These are phyloP conservation scores for Xanthoceras sorbifolium DNA, from an alignment of 345 rosid species.

Conservation along the genomic window DNA sequence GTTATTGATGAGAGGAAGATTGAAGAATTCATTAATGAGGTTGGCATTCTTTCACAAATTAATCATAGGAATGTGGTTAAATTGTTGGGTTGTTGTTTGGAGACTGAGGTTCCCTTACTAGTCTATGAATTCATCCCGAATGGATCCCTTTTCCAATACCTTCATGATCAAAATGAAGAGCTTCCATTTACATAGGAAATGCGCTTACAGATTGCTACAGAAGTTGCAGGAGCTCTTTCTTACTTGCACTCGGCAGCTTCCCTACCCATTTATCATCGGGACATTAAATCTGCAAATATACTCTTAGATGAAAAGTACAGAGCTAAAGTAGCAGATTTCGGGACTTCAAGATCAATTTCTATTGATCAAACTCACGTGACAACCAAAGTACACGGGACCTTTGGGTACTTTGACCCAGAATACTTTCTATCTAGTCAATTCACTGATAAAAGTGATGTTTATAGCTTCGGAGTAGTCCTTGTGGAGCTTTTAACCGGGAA, in stretches of 20 bases:
- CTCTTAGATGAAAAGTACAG: constrained; percentile 11
- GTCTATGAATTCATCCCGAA: constrained; percentile 14
- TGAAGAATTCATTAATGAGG: no score
- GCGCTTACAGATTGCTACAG: not conserved
- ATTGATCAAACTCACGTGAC: constrained; percentile 9
- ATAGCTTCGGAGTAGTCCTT: constrained; percentile 8
- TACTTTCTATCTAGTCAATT: not conserved
- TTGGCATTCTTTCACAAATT: no score
- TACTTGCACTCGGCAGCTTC: no score
- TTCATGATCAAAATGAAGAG: constrained; percentile 10
- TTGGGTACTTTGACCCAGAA: constrained; percentile 12
- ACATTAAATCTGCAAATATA: constrained; percentile 6
- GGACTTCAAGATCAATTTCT: constrained; percentile 5
- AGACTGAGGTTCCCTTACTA: no score
- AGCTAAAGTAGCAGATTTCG: constrained; percentile 19
- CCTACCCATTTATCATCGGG: not conserved
- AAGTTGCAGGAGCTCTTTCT: constrained; percentile 11
- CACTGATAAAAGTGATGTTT: constrained; percentile 2
- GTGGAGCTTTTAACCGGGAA: constrained; percentile 7
- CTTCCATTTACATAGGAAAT: constrained; percentile 13
- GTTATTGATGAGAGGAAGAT: no score
- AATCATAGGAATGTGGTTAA: no score
- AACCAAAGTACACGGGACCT: not conserved
- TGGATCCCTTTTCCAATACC: constrained; percentile 12
- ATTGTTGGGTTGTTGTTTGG: no score